A percentile compares a stretch with the other conserved stretches of the same genome.
phyloP scores from a whole-genome alignment of 768 basidiomycete species.

The Myochromella boudieri region DNA sequence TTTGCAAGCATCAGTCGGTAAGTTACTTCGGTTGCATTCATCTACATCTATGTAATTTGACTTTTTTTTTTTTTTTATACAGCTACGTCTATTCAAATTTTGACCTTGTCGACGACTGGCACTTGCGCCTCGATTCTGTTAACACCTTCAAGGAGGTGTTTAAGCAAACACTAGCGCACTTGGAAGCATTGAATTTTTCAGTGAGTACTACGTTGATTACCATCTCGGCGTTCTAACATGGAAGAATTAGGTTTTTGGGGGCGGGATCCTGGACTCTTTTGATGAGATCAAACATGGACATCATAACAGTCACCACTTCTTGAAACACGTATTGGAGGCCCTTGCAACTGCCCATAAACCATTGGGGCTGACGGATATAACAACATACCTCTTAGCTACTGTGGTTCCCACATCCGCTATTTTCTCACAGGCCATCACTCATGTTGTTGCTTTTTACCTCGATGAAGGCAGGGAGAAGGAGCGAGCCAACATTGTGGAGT shows the following conservation, averaged over 20 bases:
- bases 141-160: constrained; percentile 29
- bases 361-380: constrained; percentile 37
- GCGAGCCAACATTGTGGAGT: constrained; percentile 38
- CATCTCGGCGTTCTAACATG: no score
- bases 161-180: constrained; percentile 26
- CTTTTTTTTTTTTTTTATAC: neutral
- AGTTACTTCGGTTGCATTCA: constrained; percentile 21
- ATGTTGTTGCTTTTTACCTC: constrained; percentile 63
- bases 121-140: constrained; percentile 39
- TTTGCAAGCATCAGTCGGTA: constrained; percentile 52
- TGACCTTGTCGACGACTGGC: constrained; percentile 47
- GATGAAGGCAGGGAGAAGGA: constrained; percentile 32
- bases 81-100: constrained; percentile 49
- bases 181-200: no score
- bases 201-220: no score
- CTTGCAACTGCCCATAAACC: no score
- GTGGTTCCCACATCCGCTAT: constrained; percentile 53
- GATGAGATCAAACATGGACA: no score
- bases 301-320: constrained; percentile 30
- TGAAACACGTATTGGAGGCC: constrained; percentile 26
- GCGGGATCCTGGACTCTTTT: no score
- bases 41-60: neutral
- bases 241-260: no score
- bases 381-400: constrained; percentile 51
- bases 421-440: constrained; percentile 55